Evolutionary conservation across 108 stramenopile genomes (phyloP), one percentile per base, ranked within the genome.

Genomic region (Cyclostephanos invisitatus): DNA sequence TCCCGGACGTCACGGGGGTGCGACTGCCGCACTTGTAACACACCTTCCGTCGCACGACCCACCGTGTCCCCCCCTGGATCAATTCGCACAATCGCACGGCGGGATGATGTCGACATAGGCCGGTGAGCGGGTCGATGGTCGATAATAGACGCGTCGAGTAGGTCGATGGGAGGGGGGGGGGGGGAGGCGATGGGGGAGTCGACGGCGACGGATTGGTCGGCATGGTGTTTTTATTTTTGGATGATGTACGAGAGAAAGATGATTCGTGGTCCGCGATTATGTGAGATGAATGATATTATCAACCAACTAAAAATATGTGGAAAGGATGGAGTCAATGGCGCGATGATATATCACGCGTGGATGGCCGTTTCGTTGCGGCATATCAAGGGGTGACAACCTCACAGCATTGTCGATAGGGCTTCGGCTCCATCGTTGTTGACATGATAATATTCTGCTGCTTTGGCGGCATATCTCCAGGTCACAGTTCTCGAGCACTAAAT

Each of bases 1-100:
- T 1, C 54, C 17, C 51, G 51, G 5, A 46, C 22, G 27, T 60
- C 51, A 35, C 58, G 0, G 44, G 44, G 2, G 64, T 37, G 6
- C 64, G 50, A 49, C 14, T 61, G 11, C 80, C 73, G 68, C 80
- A 81, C 69, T 74, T 81, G 73, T 74, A 81, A 64, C 80, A 81
- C 2, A 81, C 59, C 24, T 74, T 74, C 15, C 80, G 80, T 4
- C 80, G 56, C 0, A 74, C 69, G 50, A 81, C 73, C 80, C 80
- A 81, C 7, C 80, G 73, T 10, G 69, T 70, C 4, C 67, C 54
- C 55, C 67, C 66, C 27, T 81, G 73, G 32, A 74, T 58, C 47
- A 81, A 59, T 44, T 81, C 80, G 51, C 80, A 81, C 1, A 81
- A 65, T 50, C 66, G 49, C 9, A 81, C 73, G 36, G 48, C n/a